Conservation (phyloP, 2,329 filamentous ascomycete species). For the Sarocladium strictum region DNA sequence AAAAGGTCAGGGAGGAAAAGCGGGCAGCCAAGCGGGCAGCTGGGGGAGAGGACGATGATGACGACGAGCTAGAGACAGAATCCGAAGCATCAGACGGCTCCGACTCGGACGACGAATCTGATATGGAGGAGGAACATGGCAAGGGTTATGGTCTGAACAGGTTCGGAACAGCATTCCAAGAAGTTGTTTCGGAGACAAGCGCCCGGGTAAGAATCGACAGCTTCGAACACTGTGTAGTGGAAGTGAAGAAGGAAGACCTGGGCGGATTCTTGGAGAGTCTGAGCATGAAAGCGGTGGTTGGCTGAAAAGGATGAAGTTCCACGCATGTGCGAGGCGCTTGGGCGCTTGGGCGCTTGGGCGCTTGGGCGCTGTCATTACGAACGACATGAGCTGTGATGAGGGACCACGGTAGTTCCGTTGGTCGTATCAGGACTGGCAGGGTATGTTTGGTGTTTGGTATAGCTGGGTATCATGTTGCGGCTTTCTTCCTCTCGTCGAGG, state of each 20-base stretch:
- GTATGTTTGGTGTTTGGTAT: not conserved
- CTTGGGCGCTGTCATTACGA: not conserved
- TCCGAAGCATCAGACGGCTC: slow-evolving; percentile 34
- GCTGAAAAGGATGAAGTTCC: slow-evolving; percentile 28
- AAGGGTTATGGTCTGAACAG: slow-evolving; percentile 75
- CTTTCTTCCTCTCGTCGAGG: not conserved
- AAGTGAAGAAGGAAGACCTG: slow-evolving; percentile 95
- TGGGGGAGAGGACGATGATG: slow-evolving; percentile 36
- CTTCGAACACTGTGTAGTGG: slow-evolving; percentile 95
- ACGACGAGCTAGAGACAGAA: slow-evolving; percentile 42
- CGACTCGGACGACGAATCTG: slow-evolving; percentile 46
- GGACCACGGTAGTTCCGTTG: not conserved
- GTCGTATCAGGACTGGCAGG: not conserved
- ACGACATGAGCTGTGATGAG: not conserved
- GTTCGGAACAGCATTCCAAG: slow-evolving; percentile 93
- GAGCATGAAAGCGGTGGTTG: slow-evolving; percentile 83
- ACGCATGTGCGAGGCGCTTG: not conserved
- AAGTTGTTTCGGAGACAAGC: slow-evolving; percentile 86
- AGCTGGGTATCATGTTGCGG: slow-evolving; percentile 1
- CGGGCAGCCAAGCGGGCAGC: slow-evolving; percentile 47
- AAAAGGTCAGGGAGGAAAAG: slow-evolving; percentile 55
- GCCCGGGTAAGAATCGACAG: slow-evolving; percentile 88
- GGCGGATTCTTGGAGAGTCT: slow-evolving; percentile 84
- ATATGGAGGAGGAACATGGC: slow-evolving; percentile 46
- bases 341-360: too few species aligned